These are phyloP conservation scores for Durio zibethinus DNA, from an alignment of 345 rosid species.

Conservation along the genomic window DNA sequence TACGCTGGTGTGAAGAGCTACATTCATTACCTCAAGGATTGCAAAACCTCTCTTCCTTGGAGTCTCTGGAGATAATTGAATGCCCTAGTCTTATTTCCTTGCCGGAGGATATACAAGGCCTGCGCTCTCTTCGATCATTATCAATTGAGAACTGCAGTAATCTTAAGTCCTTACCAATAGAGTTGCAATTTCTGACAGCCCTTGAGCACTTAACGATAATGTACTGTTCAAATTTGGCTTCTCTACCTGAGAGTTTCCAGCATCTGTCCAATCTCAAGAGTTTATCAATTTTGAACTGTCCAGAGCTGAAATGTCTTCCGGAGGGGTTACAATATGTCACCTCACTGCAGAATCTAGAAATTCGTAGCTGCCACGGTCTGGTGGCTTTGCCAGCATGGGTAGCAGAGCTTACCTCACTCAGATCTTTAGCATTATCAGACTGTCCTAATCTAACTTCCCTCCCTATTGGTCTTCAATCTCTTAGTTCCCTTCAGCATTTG, in stretches of 20 bases:
- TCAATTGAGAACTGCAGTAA: conserved; percentile 20
- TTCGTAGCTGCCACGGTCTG: conserved; percentile 9
- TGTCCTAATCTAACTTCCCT: conserved; percentile 16
- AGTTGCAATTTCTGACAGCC: background rate
- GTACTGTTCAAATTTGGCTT: conserved; percentile 16
- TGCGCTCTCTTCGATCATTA: conserved; percentile 8
- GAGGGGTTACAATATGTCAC: conserved; percentile 3
- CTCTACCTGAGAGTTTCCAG: background rate
- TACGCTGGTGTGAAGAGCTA: conserved; percentile 5
- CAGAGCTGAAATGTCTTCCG: background rate
- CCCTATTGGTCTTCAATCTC: conserved; percentile 10
- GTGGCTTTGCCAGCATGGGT: conserved; percentile 11
- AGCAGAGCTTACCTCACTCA: conserved; percentile 15
- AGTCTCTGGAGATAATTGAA: conserved; percentile 17
- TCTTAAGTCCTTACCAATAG: background rate
- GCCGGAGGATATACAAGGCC: background rate
- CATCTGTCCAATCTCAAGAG: background rate
- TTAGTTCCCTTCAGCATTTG: conserved; percentile 11
- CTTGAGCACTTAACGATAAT: conserved; percentile 18
- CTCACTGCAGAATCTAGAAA: conserved; percentile 15
- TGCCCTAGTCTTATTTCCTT: conserved; percentile 4
- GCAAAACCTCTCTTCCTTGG: conserved; percentile 12
- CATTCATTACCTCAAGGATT: conserved; percentile 10
- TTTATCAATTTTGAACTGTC: conserved; percentile 19
- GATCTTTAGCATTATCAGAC: conserved; percentile 19